Percentiles rank a stretch among this genome's conserved stretches.
These are phyloP conservation scores for Cryptococcus wingfieldii DNA, from an alignment of 1,284 basidiomycete genomes.

Conservation along the genomic window DNA sequence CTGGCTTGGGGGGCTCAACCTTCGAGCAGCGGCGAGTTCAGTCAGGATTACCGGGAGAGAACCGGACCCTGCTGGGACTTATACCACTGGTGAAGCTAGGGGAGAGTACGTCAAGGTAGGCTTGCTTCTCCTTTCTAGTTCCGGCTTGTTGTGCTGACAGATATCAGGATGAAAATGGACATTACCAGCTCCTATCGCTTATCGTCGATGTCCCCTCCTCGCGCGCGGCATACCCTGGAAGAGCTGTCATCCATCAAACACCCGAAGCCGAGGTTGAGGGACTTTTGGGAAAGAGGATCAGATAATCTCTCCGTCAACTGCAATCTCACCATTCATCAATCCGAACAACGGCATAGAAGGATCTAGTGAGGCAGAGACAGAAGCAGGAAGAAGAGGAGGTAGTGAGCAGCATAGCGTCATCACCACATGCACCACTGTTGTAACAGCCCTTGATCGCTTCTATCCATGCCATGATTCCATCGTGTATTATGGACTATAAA, in stretches of 20 bases:
- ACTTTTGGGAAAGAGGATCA: slow-evolving; percentile 24
- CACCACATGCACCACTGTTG: neutral
- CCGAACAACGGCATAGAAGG: too few species aligned
- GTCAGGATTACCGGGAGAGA: slow-evolving; percentile 6
- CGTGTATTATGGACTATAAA: too few species aligned
- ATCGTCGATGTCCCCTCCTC: slow-evolving; percentile 44
- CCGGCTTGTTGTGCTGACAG: neutral
- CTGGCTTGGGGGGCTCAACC: slow-evolving; percentile 13
- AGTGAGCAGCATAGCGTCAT: neutral
- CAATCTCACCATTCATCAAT: neutral
- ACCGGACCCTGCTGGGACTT: slow-evolving; percentile 44
- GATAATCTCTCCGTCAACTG: neutral
- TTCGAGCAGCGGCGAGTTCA: neutral
- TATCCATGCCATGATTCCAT: too few species aligned
- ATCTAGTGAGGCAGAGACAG: too few species aligned
- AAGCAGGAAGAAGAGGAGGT: too few species aligned
- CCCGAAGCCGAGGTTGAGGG: slow-evolving; percentile 44
- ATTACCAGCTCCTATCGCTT: slow-evolving; percentile 42
- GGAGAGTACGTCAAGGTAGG: slow-evolving; percentile 49
- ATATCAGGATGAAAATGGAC: slow-evolving; percentile 35
- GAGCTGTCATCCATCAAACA: slow-evolving; percentile 43
- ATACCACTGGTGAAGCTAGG: slow-evolving; percentile 44
- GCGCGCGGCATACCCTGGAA: slow-evolving; percentile 33
- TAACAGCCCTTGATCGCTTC: neutral
- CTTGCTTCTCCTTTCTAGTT: neutral